phyloP scores from a whole-genome alignment of 306 rosid genomes.

The Mimosa bimucronata region DNA sequence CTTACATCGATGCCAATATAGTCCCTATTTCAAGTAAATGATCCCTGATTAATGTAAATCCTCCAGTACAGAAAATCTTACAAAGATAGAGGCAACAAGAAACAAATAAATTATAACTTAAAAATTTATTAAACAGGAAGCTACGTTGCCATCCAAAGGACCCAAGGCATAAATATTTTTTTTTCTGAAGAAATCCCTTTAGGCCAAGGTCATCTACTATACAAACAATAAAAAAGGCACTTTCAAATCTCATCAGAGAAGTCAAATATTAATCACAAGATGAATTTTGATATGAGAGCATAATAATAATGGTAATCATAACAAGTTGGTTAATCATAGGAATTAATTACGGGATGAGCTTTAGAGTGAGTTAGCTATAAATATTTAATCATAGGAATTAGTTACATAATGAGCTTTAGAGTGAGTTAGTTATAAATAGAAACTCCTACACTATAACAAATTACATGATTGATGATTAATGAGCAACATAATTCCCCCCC shows the following conservation, averaged over 20 bases:
- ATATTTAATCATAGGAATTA: no score
- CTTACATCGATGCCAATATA: neutral
- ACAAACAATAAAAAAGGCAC: neutral
- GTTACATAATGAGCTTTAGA: no score
- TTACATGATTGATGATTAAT: no score
- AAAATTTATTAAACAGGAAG: conserved; percentile 27
- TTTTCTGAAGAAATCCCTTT: neutral
- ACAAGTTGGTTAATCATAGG: no score
- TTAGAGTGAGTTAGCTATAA: no score
- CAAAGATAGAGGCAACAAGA: conserved; percentile 19
- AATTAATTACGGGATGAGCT: no score
- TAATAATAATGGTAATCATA: no score
- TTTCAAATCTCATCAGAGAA: conserved; percentile 12
- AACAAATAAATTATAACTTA: neutral
- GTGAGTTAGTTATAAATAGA: no score
- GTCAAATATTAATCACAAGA: conserved; percentile 22
- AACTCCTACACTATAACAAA: no score
- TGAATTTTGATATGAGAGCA: neutral
- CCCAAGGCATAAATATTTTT: neutral
- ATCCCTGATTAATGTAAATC: neutral
- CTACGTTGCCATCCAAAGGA: neutral
- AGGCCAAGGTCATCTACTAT: neutral
- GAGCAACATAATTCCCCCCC: no score
- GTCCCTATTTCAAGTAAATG: neutral
- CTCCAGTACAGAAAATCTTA: neutral